phyloP scores from a whole-genome alignment of 768 basidiomycete species.

The Tephrocybe sp. region DNA sequence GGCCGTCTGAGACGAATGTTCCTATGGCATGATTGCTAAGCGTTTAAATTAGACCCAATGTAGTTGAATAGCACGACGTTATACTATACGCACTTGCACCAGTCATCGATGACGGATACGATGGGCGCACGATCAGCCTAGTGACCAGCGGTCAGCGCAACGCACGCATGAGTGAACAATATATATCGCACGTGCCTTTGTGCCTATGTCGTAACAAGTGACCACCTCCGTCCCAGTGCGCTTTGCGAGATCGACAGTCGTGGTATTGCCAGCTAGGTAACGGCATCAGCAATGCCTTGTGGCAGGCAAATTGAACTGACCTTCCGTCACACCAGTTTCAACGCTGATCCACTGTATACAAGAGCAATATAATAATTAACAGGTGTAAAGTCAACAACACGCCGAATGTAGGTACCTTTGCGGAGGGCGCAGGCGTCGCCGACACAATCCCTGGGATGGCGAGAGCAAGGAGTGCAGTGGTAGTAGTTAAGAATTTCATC shows the following conservation, averaged over 20 bases:
- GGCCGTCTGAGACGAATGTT: not conserved
- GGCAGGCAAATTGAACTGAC: not conserved
- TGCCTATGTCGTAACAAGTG: not conserved
- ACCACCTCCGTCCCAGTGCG: not conserved
- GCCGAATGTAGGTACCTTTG: not conserved
- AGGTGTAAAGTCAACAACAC: not conserved
- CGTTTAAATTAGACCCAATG: not conserved
- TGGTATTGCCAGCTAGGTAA: not conserved
- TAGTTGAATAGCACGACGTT: not conserved
- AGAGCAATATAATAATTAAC: not conserved
- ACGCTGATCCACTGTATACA: not conserved
- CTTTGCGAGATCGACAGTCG: not conserved
- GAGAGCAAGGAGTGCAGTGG: not conserved
- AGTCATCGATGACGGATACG: not conserved
- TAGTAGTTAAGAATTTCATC: too few relatives aligned
- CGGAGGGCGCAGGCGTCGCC: not conserved
- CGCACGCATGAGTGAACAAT: not conserved
- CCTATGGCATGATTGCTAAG: conserved; percentile 8
- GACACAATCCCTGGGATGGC: not conserved
- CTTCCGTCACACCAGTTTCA: not conserved
- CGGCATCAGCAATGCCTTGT: not conserved
- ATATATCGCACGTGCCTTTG: not conserved
- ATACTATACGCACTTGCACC: not conserved
- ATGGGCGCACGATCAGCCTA: too few relatives aligned
- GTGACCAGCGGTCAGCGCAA: not conserved